phyloP scores from a whole-genome alignment of 768 basidiomycete genomes.

The Termitomyces sp. region DNA sequence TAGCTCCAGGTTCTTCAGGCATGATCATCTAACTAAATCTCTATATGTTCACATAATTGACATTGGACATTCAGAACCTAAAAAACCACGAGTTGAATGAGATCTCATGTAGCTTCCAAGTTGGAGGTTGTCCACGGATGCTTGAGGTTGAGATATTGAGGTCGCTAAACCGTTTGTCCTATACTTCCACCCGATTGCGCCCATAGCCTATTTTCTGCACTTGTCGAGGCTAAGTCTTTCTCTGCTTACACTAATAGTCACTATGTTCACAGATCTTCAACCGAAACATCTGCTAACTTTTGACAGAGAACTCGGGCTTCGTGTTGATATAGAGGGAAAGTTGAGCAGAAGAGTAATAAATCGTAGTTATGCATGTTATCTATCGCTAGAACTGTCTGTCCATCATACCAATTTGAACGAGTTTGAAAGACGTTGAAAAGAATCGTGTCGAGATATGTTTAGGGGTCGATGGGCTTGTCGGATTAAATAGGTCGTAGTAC shows the following conservation, averaged over 20 bases:
- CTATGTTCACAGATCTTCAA: slow-evolving; percentile 1
- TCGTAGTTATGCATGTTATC: background rate
- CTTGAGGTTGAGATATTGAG: background rate
- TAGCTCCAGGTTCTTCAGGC: slow-evolving; percentile 41
- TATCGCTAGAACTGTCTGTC: background rate
- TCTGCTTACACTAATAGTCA: slow-evolving; percentile 6
- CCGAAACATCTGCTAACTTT: slow-evolving; percentile 3
- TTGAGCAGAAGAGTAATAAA: background rate
- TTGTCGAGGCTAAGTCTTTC: slow-evolving; percentile 8
- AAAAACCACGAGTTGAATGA: slow-evolving; percentile 14
- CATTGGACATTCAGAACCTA: slow-evolving; percentile 3
- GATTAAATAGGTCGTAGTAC: background rate
- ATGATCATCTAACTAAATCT: background rate
- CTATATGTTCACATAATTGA: background rate
- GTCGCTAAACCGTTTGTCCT: background rate
- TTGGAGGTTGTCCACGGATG: background rate
- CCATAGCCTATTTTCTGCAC: background rate
- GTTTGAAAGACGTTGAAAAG: background rate
- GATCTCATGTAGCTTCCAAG: background rate
- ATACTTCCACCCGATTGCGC: background rate
- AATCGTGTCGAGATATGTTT: background rate
- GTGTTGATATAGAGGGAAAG: background rate
- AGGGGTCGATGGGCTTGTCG: too few species aligned
- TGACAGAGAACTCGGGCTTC: background rate
- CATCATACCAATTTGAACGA: background rate